A percentile compares a stretch with the other conserved stretches of the same genome.
phyloP scores from a whole-genome alignment of 2,329 filamentous ascomycete genomes.

The Bipolaris victoriae region DNA sequence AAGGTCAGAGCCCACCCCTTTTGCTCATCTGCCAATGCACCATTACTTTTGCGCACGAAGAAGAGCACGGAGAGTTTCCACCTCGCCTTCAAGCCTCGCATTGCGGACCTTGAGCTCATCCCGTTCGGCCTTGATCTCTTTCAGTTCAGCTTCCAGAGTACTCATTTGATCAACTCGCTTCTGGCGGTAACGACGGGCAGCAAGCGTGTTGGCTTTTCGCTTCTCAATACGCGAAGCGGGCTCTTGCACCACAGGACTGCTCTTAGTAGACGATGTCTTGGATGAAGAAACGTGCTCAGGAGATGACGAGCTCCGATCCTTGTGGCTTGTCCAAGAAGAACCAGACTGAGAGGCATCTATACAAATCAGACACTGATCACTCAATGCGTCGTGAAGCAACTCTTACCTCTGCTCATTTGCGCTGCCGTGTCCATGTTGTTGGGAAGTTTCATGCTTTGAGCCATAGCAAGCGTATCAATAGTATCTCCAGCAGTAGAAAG shows the following conservation, averaged over 20 bases:
- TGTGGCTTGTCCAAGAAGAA: conserved; percentile 35
- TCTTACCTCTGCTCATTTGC: conserved; percentile 37
- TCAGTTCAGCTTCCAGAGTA: conserved; percentile 66
- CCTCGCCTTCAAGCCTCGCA: conserved; percentile 69
- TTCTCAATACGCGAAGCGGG: conserved; percentile 53
- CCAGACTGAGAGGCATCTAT: conserved; percentile 35
- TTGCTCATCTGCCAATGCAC: conserved; percentile 23
- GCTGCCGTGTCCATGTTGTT: conserved; percentile 28
- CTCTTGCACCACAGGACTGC: conserved; percentile 28
- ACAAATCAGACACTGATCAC: conserved; percentile 18
- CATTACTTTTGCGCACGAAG: conserved; percentile 51
- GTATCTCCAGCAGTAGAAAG: conserved; percentile 21
- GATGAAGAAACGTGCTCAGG: conserved; percentile 32
- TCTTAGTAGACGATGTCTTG: conserved; percentile 34
- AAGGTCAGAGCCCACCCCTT: conserved; percentile 26
- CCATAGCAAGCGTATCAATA: conserved; percentile 27
- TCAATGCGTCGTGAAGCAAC: not conserved
- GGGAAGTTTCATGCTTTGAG: conserved; percentile 20
- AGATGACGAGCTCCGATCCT: conserved; percentile 33
- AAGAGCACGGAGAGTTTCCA: conserved; percentile 62
- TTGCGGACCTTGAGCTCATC: conserved; percentile 68
- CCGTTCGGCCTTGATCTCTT: conserved; percentile 64
- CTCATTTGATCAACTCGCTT: conserved; percentile 71
- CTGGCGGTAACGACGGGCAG: conserved; percentile 74
- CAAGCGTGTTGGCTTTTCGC: conserved; percentile 71